phyloP scores from a whole-genome alignment of 768 basidiomycete species.

The Leccinum subtestaceum region DNA sequence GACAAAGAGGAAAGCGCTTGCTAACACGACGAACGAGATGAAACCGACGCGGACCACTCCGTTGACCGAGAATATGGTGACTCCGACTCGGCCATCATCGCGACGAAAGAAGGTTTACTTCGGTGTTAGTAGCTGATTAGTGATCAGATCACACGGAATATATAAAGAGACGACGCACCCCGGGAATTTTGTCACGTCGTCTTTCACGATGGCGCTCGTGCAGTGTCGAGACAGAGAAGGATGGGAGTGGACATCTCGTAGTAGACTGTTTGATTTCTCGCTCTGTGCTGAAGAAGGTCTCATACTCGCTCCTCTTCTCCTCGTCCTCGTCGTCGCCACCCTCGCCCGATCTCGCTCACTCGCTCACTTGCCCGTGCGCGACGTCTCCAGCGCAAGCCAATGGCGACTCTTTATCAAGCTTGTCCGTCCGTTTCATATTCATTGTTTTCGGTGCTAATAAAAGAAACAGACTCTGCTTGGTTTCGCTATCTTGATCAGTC shows the following conservation, averaged over 20 bases:
- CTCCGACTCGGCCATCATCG: not conserved
- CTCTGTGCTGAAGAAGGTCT: constrained; percentile 80
- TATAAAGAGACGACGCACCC: not conserved
- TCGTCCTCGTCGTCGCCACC: constrained; percentile 41
- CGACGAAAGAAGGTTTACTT: not conserved
- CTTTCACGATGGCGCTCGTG: constrained; percentile 32
- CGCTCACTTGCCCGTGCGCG: constrained; percentile 24
- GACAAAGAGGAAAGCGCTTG: not conserved
- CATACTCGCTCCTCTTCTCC: constrained; percentile 53
- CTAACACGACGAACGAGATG: not conserved
- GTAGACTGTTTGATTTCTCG: constrained; percentile 71
- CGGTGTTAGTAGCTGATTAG: not conserved
- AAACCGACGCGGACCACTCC: not conserved
- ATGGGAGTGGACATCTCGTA: constrained; percentile 57
- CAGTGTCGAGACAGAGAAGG: constrained; percentile 58
- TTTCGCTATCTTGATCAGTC: constrained; percentile 47
- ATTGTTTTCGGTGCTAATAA: not conserved
- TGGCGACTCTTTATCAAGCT: constrained; percentile 60
- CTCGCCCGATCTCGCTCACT: constrained; percentile 38
- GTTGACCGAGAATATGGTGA: not conserved
- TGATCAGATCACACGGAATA: not conserved
- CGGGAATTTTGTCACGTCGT: not conserved
- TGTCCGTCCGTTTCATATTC: constrained; percentile 41
- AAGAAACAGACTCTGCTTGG: constrained; percentile 44
- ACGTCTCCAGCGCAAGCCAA: constrained; percentile 46